These are phyloP conservation scores for Rhizopogon hawkerae DNA, from an alignment of 1,284 basidiomycete species.

Conservation along the genomic window DNA sequence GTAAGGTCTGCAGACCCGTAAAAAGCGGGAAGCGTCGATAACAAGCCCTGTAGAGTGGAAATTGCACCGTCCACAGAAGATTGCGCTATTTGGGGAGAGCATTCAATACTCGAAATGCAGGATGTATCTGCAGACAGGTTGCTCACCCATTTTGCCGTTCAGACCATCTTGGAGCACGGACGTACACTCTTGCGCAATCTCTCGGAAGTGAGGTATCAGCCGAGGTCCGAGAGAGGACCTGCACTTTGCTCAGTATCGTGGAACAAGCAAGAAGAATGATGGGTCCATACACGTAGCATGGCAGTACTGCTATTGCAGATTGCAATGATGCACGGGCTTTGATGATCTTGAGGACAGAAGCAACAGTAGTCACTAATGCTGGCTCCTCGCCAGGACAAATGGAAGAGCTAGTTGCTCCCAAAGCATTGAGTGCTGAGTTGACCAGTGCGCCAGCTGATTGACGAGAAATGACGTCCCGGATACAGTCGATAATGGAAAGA, in stretches of 20 bases:
- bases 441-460: constrained; percentile 33
- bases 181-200: constrained; percentile 57
- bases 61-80: constrained; percentile 31
- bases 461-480: constrained; percentile 40
- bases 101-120: neutral
- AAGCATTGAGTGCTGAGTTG: constrained; percentile 46
- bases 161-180: constrained; percentile 38
- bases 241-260: constrained; percentile 6
- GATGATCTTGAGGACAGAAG: constrained; percentile 45
- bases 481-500: constrained; percentile 41
- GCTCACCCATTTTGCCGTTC: constrained; percentile 26
- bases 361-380: constrained; percentile 49
- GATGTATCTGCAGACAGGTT: neutral
- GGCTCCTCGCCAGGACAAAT: constrained; percentile 60
- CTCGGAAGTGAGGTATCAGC: constrained; percentile 73
- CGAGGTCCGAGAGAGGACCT: constrained; percentile 78
- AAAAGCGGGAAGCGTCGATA: constrained; percentile 61
- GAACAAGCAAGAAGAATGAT: neutral
- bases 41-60: constrained; percentile 45
- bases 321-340: constrained; percentile 30
- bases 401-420: constrained; percentile 52
- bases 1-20: constrained; percentile 57
- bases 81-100: neutral
- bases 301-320: constrained; percentile 46
- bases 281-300: constrained; percentile 49